Conservation (phyloP, 192 early-diverging fungal species). For the Allomyces macrogynus region DNA sequence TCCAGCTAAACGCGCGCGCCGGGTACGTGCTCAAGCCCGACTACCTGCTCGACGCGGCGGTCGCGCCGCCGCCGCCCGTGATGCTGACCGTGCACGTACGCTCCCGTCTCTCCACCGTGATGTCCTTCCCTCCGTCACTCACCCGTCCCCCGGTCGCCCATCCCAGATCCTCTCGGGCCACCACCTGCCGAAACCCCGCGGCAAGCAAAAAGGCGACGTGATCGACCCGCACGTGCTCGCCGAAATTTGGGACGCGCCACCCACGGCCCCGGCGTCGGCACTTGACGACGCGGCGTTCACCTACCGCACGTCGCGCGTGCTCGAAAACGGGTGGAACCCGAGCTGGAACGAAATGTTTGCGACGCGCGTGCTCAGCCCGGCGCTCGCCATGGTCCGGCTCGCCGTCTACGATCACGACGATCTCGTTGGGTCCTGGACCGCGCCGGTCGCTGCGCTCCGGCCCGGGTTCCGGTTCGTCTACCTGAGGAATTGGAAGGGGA, state of each 20-base stretch:
- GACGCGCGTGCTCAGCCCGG: not conserved
- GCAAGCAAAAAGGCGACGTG: conserved; percentile 19
- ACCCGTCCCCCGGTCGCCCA: too few relatives aligned
- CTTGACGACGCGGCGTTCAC: too few relatives aligned
- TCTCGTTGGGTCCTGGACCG: too few relatives aligned
- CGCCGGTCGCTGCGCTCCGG: too few relatives aligned
- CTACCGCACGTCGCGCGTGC: conserved; percentile 25
- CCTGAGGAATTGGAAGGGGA: not conserved
- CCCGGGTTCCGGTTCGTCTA: not conserved
- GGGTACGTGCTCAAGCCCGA: conserved; percentile 69
- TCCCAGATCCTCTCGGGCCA: conserved; percentile 31
- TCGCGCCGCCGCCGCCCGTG: not conserved
- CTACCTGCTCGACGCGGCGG: conserved; percentile 9
- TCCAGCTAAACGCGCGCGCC: conserved; percentile 37
- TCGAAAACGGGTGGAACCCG: conserved; percentile 23
- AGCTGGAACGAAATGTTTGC: not conserved
- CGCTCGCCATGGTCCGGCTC: not conserved
- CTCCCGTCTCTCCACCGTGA: too few relatives aligned
- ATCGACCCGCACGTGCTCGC: conserved; percentile 39
- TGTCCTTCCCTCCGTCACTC: too few relatives aligned
- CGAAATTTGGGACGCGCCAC: conserved; percentile 25
- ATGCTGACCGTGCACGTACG: conserved; percentile 16
- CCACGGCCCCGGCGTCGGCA: too few relatives aligned
- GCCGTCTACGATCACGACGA: not conserved
- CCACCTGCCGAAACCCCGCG: conserved; percentile 43